Base-by-base conservation (phyloP, 2,329 filamentous ascomycete genomes). In the Sclerotinia glacialis region DNA sequence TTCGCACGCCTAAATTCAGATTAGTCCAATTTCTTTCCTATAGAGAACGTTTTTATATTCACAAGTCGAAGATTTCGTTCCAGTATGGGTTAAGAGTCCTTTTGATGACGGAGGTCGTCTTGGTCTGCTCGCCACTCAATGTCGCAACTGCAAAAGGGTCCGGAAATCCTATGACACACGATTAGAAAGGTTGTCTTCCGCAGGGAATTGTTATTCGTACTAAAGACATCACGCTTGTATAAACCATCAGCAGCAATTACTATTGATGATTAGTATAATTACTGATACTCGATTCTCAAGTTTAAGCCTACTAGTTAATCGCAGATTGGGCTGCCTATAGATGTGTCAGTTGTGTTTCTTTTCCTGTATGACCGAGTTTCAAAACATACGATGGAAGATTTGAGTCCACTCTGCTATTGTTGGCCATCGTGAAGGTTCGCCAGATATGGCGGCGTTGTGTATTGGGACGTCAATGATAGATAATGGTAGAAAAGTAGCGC, bases 61-160 rank as follows among this genome's bases (percentile, higher is more conserved):
- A 98, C 95, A 99, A 90, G 79, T 99, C 95, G 82, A 99, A 99
- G 77, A 88, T 93, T 82, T 99, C 95, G 79, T 99, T 99, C 95
- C 95, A 99, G 79, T 99, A 99, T n/a, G 95, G 95, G 79, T 97
- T 98, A 79, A 99, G 82, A 14, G 95, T 98, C 80, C 95, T 91
- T 81, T 97, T 98, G 79, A 95, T 96, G 73, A 98, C 95, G 47
- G 89, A 89, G 14, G 95, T 99, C n/a, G 95, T 98, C 80, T 93
- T 92, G 67, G 95, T 99, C 82, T 99, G 95, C 80, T 99, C 95
- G 78, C 95, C 95, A 80, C 93, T 94, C 80, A 98, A 88, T 67
- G 95, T 99, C 73, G 93, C 94, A 71, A 99, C 95, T 55, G 95
- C 94, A 78, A 99, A 99, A 31, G 95, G 95, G 79, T 99, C 95